phyloP scores from a whole-genome alignment of 305 asterid species.

The Lippia alba region DNA sequence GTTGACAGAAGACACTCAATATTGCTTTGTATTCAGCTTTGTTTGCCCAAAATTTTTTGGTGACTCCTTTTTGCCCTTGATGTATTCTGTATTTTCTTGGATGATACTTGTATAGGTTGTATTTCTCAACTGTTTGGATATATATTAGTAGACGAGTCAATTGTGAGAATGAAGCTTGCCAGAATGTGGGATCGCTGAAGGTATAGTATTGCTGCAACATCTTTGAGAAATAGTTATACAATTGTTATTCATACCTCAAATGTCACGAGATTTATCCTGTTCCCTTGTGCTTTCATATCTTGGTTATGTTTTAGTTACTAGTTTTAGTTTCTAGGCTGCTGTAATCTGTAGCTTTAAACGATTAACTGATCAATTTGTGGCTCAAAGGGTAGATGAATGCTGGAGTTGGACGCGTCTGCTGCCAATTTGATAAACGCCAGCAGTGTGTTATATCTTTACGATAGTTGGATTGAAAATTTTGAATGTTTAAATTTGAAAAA shows the following conservation, averaged over 20 bases:
- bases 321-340: neutral
- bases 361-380: neutral
- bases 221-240: neutral
- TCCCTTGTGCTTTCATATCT: neutral
- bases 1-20: slow-evolving; percentile 6
- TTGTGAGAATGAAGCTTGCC: slow-evolving; percentile 28
- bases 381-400: too few species aligned
- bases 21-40: slow-evolving; percentile 30
- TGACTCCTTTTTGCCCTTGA: slow-evolving; percentile 20
- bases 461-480: too few species aligned
- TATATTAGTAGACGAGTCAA: slow-evolving; percentile 36
- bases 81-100: slow-evolving; percentile 36
- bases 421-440: too few species aligned
- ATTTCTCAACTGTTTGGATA: slow-evolving; percentile 30
- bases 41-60: slow-evolving; percentile 33
- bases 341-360: neutral
- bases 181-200: neutral
- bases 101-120: slow-evolving; percentile 48
- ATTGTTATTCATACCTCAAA: neutral
- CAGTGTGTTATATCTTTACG: too few species aligned
- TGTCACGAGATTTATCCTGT: neutral
- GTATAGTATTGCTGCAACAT: neutral
- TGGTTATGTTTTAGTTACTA: neutral
- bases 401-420: neutral
- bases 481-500: too few species aligned